These are phyloP conservation scores for Kodamaea arcana DNA, from an alignment of 1,139 yeast genomes.

Conservation along the genomic window DNA sequence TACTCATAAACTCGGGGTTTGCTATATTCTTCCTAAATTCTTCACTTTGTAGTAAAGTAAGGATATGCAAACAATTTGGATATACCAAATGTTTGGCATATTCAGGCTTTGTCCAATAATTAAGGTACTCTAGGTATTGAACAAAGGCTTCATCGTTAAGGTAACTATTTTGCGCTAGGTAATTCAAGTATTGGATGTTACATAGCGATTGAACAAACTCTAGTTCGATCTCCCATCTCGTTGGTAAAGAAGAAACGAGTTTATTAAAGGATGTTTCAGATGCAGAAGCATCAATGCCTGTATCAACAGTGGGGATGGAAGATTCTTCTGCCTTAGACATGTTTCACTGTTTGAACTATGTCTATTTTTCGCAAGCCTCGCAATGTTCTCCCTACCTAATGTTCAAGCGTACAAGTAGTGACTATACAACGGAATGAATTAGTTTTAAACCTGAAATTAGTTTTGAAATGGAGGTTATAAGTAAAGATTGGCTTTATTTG, in stretches of 20 bases:
- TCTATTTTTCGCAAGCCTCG: too few relatives aligned
- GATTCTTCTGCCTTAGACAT: too few relatives aligned
- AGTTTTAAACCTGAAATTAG: too few relatives aligned
- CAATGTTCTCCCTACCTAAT: too few relatives aligned
- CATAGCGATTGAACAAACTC: slow-evolving; percentile 83
- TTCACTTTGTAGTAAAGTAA: slow-evolving; percentile 54
- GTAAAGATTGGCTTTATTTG: too few relatives aligned
- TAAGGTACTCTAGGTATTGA: slow-evolving; percentile 61
- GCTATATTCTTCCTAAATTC: slow-evolving; percentile 53
- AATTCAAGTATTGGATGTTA: slow-evolving; percentile 71
- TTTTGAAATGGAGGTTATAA: too few relatives aligned
- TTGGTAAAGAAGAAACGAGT: slow-evolving; percentile 38
- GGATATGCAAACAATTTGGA: slow-evolving; percentile 68
- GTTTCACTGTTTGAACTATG: too few relatives aligned
- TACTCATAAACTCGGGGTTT: slow-evolving; percentile 56
- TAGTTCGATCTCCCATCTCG: slow-evolving; percentile 77
- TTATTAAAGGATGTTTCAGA: slow-evolving; percentile 4
- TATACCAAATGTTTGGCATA: slow-evolving; percentile 65
- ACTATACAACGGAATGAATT: too few relatives aligned
- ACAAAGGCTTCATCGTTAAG: slow-evolving; percentile 59
- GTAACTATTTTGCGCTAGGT: slow-evolving; percentile 69
- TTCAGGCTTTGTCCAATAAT: slow-evolving; percentile 70
- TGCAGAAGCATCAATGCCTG: too few relatives aligned
- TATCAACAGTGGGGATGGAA: too few relatives aligned
- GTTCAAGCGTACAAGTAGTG: too few relatives aligned